Percentiles rank a stretch among this genome's conserved stretches.
Conservation (phyloP, 1,284 basidiomycete genomes). For the Rhodotorula sp. region DNA sequence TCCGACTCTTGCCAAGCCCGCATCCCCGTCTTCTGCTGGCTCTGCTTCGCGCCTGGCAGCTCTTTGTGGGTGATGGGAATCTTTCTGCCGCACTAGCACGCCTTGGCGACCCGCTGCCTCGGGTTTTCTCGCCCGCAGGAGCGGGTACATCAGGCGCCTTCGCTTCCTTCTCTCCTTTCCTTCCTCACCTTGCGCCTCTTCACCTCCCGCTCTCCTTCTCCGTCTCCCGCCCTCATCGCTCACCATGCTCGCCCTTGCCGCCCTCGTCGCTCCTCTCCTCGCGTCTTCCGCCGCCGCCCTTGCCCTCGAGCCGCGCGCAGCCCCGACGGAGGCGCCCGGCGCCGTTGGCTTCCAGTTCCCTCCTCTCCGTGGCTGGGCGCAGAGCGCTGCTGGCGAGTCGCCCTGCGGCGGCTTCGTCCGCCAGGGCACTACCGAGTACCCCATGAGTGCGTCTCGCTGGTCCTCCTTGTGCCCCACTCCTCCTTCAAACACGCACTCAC, state of each 20-base stretch:
- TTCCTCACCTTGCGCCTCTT: not conserved
- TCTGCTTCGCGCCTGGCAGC: not conserved
- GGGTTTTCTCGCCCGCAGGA: not conserved
- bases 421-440: not conserved
- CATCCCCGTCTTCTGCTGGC: not conserved
- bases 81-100: not conserved
- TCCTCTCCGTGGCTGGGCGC: slow-evolving; percentile 4
- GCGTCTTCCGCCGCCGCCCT: not conserved
- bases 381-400: not conserved
- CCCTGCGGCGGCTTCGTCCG: not conserved
- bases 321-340: not conserved
- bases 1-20: not conserved
- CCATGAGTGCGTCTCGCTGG: not conserved
- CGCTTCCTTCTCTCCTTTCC: not conserved
- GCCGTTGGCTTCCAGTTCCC: slow-evolving; percentile 4
- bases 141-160: not conserved
- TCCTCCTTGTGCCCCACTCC: not conserved
- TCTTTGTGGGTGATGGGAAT: not conserved
- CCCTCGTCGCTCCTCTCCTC: not conserved
- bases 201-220: no score
- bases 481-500: not conserved
- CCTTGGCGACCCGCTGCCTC: not conserved
- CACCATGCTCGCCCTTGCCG: slow-evolving; percentile 5
- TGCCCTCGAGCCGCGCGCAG: not conserved
- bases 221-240: not conserved